A percentile compares a stretch with the other conserved stretches of the same genome.
Evolutionary conservation across 176 grass and related monocot species (phyloP).

Genomic region (Juncus inflexus): DNA sequence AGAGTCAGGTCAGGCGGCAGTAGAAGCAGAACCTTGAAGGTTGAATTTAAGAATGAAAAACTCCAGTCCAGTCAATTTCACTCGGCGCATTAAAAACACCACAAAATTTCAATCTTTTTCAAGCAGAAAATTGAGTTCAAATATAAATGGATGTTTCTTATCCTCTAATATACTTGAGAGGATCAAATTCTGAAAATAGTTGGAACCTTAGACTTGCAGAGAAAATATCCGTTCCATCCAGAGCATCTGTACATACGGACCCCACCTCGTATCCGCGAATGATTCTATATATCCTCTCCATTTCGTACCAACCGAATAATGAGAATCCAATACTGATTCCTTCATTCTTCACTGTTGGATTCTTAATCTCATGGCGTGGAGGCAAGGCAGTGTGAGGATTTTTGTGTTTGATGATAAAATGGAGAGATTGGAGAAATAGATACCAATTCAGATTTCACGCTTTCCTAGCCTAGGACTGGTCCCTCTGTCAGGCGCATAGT

Average conservation of each 20-base stretch:
- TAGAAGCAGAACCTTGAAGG: too few relatives aligned
- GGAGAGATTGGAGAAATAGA: not conserved
- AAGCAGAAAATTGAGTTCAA: too few relatives aligned
- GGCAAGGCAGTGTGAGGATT: not conserved
- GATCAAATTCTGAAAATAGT: not conserved
- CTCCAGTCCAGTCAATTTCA: too few relatives aligned
- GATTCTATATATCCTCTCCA: slow-evolving; percentile 25
- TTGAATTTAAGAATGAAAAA: too few relatives aligned
- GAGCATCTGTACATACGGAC: slow-evolving; percentile 1
- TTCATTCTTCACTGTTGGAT: not conserved
- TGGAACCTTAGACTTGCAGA: slow-evolving; percentile 10
- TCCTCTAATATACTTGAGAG: too few relatives aligned
- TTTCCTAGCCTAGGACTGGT: slow-evolving; percentile 20
- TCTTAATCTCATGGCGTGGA: not conserved
- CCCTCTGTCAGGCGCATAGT: slow-evolving; percentile 16
- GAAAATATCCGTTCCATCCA: slow-evolving; percentile 24
- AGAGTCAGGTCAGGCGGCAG: too few relatives aligned
- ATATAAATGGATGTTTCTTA: too few relatives aligned
- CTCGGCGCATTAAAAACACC: too few relatives aligned
- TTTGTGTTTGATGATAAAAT: not conserved
- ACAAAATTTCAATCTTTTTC: too few relatives aligned
- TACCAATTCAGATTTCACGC: slow-evolving; percentile 20
- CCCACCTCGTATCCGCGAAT: slow-evolving; percentile 6
- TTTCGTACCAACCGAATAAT: slow-evolving; percentile 11
- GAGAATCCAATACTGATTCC: not conserved